A percentile compares a stretch with the other conserved stretches of the same genome.
Evolutionary conservation across 495 filamentous ascomycete genomes (phyloP).

Genomic region (Aspergillus funiculosus): DNA sequence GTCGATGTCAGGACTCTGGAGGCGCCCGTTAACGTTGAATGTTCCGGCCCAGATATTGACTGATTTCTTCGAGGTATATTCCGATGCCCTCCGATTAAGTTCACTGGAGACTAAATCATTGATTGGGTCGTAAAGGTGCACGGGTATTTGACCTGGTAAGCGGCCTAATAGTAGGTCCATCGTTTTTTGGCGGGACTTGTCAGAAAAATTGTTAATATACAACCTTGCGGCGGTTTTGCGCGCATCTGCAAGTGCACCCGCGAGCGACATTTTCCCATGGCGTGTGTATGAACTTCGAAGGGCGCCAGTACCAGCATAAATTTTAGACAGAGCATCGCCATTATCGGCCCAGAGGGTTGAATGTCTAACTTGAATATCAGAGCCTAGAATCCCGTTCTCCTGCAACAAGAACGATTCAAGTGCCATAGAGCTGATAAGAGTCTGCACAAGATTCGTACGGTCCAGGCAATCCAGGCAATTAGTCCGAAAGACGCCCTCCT

Average conservation of each 20-base stretch:
- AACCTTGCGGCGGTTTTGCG: slow-evolving; percentile 88
- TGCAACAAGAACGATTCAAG: slow-evolving; percentile 73
- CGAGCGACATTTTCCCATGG: slow-evolving; percentile 90
- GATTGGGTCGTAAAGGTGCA: slow-evolving; percentile 86
- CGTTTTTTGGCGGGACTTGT: slow-evolving; percentile 87
- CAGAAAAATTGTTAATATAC: slow-evolving; percentile 95
- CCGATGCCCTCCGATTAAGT: slow-evolving; percentile 52
- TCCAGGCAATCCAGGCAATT: slow-evolving; percentile 97
- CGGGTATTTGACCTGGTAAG: slow-evolving; percentile 73
- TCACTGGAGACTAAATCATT: slow-evolving; percentile 82
- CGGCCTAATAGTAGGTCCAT: slow-evolving; percentile 88
- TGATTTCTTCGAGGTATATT: slow-evolving; percentile 48
- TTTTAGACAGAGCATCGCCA: slow-evolving; percentile 88
- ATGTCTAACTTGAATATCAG: slow-evolving; percentile 86
- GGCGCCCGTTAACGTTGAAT: slow-evolving; percentile 90
- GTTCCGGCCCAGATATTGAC: slow-evolving; percentile 75
- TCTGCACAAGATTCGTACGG: slow-evolving; percentile 93
- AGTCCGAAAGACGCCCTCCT: slow-evolving; percentile 90
- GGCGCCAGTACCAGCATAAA: slow-evolving; percentile 94
- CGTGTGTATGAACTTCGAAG: slow-evolving; percentile 95
- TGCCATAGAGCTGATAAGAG: slow-evolving; percentile 87
- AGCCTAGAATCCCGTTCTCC: slow-evolving; percentile 54
- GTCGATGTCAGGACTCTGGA: slow-evolving; percentile 68
- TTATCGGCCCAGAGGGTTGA: slow-evolving; percentile 97
- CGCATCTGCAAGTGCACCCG: slow-evolving; percentile 89